Evolutionary conservation across 352 stramenopile genomes (phyloP).

Genomic region (Phytophthora fragariaefolia): DNA sequence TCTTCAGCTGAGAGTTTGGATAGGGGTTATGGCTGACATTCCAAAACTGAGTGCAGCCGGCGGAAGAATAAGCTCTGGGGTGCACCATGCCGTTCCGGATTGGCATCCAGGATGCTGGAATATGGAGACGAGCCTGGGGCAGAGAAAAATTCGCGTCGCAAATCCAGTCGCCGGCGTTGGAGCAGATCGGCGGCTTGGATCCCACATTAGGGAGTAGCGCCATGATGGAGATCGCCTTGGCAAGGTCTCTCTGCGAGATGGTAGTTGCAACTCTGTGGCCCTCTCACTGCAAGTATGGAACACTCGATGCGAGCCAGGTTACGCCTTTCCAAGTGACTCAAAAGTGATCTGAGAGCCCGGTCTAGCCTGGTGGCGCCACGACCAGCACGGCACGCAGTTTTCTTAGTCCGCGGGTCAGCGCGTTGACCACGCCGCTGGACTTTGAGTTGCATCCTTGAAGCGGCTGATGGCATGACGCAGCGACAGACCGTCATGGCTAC

Average conservation of each 20-base stretch:
- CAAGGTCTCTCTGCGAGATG: background rate
- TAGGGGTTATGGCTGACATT: too few relatives aligned
- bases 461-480: conserved; percentile 19
- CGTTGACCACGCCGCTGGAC: conserved; percentile 13
- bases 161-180: background rate
- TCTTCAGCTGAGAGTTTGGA: too few relatives aligned
- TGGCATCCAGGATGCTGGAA: too few relatives aligned
- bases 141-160: background rate
- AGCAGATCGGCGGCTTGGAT: background rate
- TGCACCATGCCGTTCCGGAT: too few relatives aligned
- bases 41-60: too few relatives aligned
- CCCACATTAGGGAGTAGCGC: background rate
- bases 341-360: background rate
- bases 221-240: background rate
- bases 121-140: background rate
- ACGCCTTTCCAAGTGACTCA: background rate
- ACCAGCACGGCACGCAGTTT: background rate
- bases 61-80: too few relatives aligned
- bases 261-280: background rate
- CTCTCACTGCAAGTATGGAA: background rate
- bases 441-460: conserved; percentile 15
- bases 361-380: background rate
- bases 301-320: background rate
- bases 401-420: conserved; percentile 19
- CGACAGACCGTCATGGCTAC: background rate